Evolutionary conservation across 1,139 yeast genomes (phyloP), one percentile per base, ranked within the genome.

Genomic region (Zygosaccharomyces pseudobailii): DNA sequence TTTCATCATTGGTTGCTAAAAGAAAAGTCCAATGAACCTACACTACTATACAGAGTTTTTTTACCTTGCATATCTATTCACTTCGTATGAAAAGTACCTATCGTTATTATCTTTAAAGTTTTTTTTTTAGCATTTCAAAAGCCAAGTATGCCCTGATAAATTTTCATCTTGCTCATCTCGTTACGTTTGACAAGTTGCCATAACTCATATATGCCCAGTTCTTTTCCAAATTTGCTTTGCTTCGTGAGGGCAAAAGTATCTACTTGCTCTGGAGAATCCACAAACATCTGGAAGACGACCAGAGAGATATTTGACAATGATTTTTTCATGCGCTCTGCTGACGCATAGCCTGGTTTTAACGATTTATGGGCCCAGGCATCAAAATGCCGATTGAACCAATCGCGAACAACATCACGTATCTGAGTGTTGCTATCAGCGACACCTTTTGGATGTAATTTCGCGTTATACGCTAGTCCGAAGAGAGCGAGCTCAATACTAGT

Each of bases 371-470:
- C 71, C 80, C 85, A 80, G 27, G 66, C 64, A 45, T 75, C 76
- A 57, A 74, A 80, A 55, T 80, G 72, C 42, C 73, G 59, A 34
- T 59, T 66, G 61, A 74, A 81, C 86, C 87, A 82, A 9, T 71
- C 65, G 78, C 82, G 81, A 5, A 81, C 58, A 1, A 52, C 24
- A 6, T 58, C 59, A 13, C 57, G 52, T 6, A 60, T 49, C 24
- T 42, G 41, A 44, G 64, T 65, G 53, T 34, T 23, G 17, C 24
- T 32, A 5, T 40, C 27, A 4, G 40, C 17, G 17, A 31, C 39
- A n/a, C 46, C 48, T 3, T 36, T 38, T 25, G 48, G 40, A 2
- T 40, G 25, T 33, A 44, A 17, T 17, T 45, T 40, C 38, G 57
- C 53, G 42, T 66, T 69, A 48, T 63, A 67, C 42, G 66, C 63